phyloP scores from a whole-genome alignment of 768 basidiomycete species.

The Naganishia antarctica region DNA sequence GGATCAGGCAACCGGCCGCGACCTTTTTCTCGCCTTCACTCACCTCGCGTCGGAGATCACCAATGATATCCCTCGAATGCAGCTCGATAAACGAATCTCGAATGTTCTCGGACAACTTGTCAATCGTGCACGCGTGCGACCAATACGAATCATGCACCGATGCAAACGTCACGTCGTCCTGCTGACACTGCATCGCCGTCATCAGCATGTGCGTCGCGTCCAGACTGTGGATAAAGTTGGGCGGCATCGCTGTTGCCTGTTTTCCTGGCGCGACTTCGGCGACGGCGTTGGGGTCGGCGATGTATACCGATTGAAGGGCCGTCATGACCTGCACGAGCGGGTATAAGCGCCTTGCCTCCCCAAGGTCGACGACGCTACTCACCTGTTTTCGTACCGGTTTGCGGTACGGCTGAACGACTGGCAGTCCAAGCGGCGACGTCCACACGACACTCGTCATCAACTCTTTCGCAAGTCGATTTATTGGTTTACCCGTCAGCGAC shows the following conservation, averaged over 20 bases:
- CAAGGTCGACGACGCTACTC: background rate
- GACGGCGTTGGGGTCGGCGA: constrained; percentile 74
- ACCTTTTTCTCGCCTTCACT: constrained; percentile 32
- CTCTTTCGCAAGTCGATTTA: constrained; percentile 63
- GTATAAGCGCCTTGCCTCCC: background rate
- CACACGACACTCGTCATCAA: constrained; percentile 94
- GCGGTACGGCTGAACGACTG: constrained; percentile 93
- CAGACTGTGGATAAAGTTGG: constrained; percentile 95
- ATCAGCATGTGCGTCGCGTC: constrained; percentile 99
- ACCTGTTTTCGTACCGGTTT: constrained; percentile 71
- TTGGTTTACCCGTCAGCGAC: constrained; percentile 14
- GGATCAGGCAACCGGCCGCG: background rate
- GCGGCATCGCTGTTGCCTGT: constrained; percentile 95
- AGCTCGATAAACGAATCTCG: constrained; percentile 89
- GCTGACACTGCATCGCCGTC: constrained; percentile 80
- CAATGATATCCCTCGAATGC: constrained; percentile 79
- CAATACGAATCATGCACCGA: constrained; percentile 99
- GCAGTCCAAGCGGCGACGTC: constrained; percentile 92
- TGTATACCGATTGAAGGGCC: constrained; percentile 75
- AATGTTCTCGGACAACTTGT: constrained; percentile 81
- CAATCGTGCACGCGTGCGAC: constrained; percentile 85
- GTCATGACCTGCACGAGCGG: constrained; percentile 58
- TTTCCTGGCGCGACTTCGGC: constrained; percentile 77
- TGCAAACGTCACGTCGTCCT: constrained; percentile 73
- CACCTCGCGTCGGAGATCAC: constrained; percentile 69